Evolutionary conservation across 345 rosid species (phyloP).

Genomic region (Populus alba): DNA sequence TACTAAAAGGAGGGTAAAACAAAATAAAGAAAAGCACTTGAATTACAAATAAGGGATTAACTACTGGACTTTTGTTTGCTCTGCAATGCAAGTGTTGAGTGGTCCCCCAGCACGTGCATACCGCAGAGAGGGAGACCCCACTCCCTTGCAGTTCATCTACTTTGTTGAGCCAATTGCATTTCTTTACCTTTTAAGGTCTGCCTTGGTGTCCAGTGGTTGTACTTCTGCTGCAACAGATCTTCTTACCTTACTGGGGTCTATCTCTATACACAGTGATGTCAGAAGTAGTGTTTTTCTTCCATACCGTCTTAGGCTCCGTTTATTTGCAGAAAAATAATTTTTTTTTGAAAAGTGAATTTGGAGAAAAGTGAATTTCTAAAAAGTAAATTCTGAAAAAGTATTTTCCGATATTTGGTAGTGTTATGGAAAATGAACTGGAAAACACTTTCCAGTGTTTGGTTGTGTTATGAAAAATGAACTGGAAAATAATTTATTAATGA

Average conservation of each 20-base stretch:
- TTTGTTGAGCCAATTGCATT: slow-evolving; percentile 1
- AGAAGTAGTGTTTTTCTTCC: slow-evolving; percentile 2
- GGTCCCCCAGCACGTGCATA: slow-evolving; percentile 29
- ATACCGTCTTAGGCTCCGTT: too few species aligned
- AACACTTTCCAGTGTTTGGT: too few species aligned
- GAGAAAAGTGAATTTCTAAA: too few species aligned
- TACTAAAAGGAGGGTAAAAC: slow-evolving; percentile 11
- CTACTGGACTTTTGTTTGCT: slow-evolving; percentile 27
- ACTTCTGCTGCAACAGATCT: slow-evolving; percentile 26
- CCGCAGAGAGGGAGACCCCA: slow-evolving; percentile 39
- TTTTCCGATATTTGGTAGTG: too few species aligned
- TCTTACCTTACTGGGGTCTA: slow-evolving; percentile 17
- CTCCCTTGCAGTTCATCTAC: slow-evolving; percentile 48
- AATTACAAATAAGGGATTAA: slow-evolving; percentile 29
- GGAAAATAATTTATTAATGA: too few species aligned
- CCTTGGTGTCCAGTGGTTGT: slow-evolving; percentile 23
- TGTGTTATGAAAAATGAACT: too few species aligned
- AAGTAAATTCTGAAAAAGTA: too few species aligned
- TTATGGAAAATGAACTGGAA: too few species aligned
- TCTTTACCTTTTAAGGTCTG: slow-evolving; percentile 11
- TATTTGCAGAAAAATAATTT: too few species aligned
- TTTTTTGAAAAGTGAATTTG: too few species aligned
- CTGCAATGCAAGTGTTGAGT: slow-evolving; percentile 26
- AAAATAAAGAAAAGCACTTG: not conserved
- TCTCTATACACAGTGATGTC: slow-evolving; percentile 20